Base-by-base conservation (phyloP, 2,329 filamentous ascomycete genomes). In the Calonectria multiphialidica region DNA sequence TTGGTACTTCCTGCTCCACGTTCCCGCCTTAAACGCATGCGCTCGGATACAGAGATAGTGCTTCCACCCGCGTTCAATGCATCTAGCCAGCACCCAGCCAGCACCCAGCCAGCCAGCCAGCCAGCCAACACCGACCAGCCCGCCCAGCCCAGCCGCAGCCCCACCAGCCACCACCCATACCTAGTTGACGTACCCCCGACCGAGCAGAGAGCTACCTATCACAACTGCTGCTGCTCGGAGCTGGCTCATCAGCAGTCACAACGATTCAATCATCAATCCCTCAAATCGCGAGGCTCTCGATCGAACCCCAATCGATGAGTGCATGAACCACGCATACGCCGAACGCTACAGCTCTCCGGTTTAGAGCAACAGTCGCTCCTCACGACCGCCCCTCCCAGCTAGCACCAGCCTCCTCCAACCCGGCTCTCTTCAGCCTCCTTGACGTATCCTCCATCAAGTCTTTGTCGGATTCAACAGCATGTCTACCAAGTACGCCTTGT, bases 401-500 rank as follows among this genome's bases (percentile, higher is more conserved):
- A 28, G 35, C 37, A n/a, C 50, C 50, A 40, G 49, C 72, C 59
- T 47, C 53, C 65, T 57, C 65, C 55, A 66, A 47, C 33, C 66
- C 69, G 68, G 72, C 55, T 71, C 55, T 72, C 53, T 53, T 63
- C 68, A 21, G 21, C 63, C 71, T 61, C 37, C 55, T 28, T 61
- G 59, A 66, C 30, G 37, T n/a, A 62, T 40, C 18, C 21, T 49
- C 45, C 64, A 49, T 72, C 59, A 55, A 65, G 45, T 49, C 47
- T 42, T 66, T 61, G 69, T 28, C 40, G 33, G 59, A 68, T 44
- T 25, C 64, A 59, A 64, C 77, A 74, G 57, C 74, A 89, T 89
- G 88, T 82, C 87, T 66, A 83, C 85, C 77, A 95, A 92, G 81
- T 98, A 98, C 88, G 91, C 96, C 79, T 90, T 98, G 81, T 90